phyloP scores from a whole-genome alignment of 2,329 filamentous ascomycete species.

The Hypomyces perniciosus region DNA sequence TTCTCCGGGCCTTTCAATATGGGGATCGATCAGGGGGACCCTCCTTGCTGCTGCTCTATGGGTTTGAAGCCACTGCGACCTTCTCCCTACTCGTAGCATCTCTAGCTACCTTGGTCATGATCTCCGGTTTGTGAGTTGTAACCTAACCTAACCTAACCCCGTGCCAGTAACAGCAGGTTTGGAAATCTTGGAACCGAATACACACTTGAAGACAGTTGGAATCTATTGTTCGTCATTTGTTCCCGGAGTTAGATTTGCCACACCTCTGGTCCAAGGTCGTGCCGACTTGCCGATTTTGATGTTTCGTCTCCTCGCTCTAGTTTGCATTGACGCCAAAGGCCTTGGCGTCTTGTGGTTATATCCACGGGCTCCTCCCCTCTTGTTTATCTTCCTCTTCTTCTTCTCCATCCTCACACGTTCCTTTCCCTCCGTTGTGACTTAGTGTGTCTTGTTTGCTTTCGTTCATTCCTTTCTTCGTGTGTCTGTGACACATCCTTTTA shows the following conservation, averaged over 20 bases:
- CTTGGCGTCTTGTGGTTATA: constrained; percentile 34
- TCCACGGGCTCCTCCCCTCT: constrained; percentile 16
- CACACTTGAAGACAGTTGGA: constrained; percentile 4
- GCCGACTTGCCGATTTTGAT: constrained; percentile 21
- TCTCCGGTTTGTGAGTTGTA: no score
- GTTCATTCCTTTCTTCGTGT: constrained; percentile 27
- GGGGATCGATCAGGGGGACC: no score
- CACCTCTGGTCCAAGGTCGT: constrained; percentile 18
- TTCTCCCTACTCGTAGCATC: no score
- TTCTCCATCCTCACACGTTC: constrained; percentile 23
- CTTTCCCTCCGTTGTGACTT: constrained; percentile 24
- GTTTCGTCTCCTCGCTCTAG: constrained; percentile 26
- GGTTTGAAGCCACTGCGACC: no score
- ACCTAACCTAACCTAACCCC: no score
- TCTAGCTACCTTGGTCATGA: no score
- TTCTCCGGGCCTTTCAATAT: no score
- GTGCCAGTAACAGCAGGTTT: constrained; percentile 1
- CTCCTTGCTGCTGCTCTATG: no score
- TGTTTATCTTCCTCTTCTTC: constrained; percentile 27
- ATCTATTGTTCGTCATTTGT: constrained; percentile 1
- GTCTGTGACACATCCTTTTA: constrained; percentile 40
- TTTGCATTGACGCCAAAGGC: constrained; percentile 32
- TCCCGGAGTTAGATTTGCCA: constrained; percentile 7
- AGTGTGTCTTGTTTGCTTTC: constrained; percentile 11
- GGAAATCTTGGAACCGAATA: constrained; percentile 3